Conservation (phyloP, 1,284 basidiomycete species). For the Caloboletus firmus region DNA sequence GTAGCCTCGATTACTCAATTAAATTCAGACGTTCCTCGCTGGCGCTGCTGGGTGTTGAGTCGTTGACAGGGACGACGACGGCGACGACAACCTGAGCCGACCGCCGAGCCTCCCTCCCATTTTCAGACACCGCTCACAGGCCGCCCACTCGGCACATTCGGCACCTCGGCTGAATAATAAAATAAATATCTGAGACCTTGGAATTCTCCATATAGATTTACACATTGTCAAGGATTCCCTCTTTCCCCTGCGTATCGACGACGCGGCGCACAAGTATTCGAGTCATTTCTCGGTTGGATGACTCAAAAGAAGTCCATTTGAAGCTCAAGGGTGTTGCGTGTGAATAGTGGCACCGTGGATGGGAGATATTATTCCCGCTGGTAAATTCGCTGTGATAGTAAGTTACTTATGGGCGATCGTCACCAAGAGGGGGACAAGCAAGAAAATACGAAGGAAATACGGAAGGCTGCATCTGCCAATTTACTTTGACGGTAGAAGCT, state of each 20-base stretch:
- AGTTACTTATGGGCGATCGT: no score
- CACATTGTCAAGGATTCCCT: no score
- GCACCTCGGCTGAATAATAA: slow-evolving; percentile 4
- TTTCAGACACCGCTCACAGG: slow-evolving; percentile 35
- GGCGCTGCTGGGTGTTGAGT: neutral
- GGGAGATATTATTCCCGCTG: neutral
- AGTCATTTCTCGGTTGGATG: neutral
- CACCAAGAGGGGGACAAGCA: no score
- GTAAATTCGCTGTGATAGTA: no score
- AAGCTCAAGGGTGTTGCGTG: no score
- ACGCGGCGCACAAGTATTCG: neutral
- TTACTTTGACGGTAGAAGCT: no score
- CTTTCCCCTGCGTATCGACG: no score
- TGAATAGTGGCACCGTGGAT: neutral
- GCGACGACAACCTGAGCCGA: slow-evolving; percentile 5
- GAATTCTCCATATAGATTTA: no score
- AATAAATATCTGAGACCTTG: neutral
- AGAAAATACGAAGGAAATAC: no score
- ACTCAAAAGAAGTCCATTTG: no score
- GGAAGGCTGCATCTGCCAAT: no score
- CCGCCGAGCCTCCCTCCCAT: slow-evolving; percentile 4
- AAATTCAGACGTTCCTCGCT: neutral
- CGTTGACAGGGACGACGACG: slow-evolving; percentile 22
- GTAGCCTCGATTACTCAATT: neutral
- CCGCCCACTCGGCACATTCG: slow-evolving; percentile 16